These are phyloP conservation scores for Saccharomyces hybrid DNA, from an alignment of 1,139 yeast species.

Conservation along the genomic window DNA sequence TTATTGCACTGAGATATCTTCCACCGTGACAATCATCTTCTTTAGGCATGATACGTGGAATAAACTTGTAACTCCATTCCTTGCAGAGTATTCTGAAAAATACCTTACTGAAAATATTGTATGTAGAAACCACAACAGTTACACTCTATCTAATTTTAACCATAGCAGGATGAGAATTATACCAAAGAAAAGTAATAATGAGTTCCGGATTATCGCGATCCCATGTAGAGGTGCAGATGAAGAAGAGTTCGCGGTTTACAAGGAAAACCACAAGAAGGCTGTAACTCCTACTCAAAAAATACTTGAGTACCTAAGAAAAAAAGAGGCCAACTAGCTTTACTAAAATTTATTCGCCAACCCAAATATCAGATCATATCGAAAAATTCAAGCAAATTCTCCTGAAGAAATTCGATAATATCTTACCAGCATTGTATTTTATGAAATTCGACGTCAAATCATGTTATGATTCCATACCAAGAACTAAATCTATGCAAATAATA, in stretches of 20 bases:
- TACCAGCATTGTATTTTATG: constrained; percentile 44
- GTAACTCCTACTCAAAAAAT: constrained; percentile 37
- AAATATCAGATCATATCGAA: constrained; percentile 32
- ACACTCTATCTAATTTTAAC: constrained; percentile 20
- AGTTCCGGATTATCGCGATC: constrained; percentile 52
- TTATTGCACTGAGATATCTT: constrained; percentile 56
- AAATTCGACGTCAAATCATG: constrained; percentile 77
- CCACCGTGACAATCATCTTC: constrained; percentile 37
- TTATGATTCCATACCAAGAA: constrained; percentile 65
- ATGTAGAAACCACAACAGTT: constrained; percentile 27
- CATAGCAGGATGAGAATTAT: constrained; percentile 40
- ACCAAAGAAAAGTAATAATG: constrained; percentile 45
- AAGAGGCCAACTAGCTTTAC: constrained; percentile 19
- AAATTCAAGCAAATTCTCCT: constrained; percentile 29
- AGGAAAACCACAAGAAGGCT: constrained; percentile 25
- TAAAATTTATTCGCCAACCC: constrained; percentile 31
- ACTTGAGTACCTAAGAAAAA: constrained; percentile 27
- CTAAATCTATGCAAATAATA: constrained; percentile 35
- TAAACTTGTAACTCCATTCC: constrained; percentile 37
- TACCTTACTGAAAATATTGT: constrained; percentile 29
- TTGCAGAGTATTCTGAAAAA: constrained; percentile 35
- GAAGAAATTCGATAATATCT: constrained; percentile 7
- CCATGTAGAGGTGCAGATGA: constrained; percentile 36
- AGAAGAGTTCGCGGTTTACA: constrained; percentile 28
- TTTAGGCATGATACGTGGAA: constrained; percentile 61